Evolutionary conservation across 495 filamentous ascomycete species (phyloP), one percentile per base, ranked within the genome.

Genomic region (Umbilicaria muhlenbergii): DNA sequence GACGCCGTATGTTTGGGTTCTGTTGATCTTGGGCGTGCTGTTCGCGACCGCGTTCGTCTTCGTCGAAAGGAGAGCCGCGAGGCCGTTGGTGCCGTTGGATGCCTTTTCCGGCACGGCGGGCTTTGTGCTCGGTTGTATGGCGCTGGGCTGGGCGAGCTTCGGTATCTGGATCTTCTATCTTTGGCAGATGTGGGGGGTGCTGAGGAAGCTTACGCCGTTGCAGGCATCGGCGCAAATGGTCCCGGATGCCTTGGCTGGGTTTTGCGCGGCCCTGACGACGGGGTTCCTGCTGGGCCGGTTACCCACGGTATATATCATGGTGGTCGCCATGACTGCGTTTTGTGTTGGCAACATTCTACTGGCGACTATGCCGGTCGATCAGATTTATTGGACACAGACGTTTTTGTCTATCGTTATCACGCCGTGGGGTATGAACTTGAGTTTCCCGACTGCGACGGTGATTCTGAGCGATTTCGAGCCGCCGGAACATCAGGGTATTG

Each of bases 341-440:
- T 47, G 58, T 0, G 38, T 61, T 2, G 69, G 70, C 7, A 51
- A 46, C 12, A 48, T 61, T 2, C 32, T 69, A 2, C 35, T 62
- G 15, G 61, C 59, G 8, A 61, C 63, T 3, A 45, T 51, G 5
- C 64, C 65, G 0, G 52, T 65, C 0, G 46, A 55, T 14, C 63
- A 69, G 42, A 64, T 40, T 12, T 70, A 69, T 41, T 70, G 68
- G 66, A 57, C 54, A 11, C 51, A 66, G 18, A 56, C 60, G 0
- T 76, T 77, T 41, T 50, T 75, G 5, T 55, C 63, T 10, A 55
- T 54, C 2, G 0, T 76, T 0, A 47, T 76, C 19, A 70, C 62
- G 31, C 63, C 69, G 3, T 73, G 65, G 62, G 73, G 71, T 24
- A 75, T 76, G 71, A 67, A 68, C 45, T 67, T 69, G 51, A 54